phyloP scores from a whole-genome alignment of 352 stramenopile genomes.

The Thalassiosira hispida region DNA sequence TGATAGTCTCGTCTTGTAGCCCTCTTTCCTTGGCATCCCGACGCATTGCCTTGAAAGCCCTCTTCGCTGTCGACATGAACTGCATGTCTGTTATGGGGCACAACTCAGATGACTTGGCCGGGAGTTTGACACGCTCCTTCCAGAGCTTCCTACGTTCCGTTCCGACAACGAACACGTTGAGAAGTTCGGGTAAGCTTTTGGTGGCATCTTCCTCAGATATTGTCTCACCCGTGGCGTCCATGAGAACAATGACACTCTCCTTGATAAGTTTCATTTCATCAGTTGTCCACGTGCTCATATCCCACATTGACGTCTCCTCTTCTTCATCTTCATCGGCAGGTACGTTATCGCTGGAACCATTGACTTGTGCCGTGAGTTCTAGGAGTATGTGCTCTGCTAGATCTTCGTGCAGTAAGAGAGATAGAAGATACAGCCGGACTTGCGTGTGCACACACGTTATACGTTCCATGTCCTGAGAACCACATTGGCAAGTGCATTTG shows the following conservation, averaged over 20 bases:
- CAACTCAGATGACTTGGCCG: slow-evolving; percentile 24
- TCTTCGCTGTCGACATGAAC: slow-evolving; percentile 26
- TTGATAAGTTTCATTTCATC: slow-evolving; percentile 4
- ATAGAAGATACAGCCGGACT: slow-evolving; percentile 13
- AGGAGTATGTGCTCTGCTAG: slow-evolving; percentile 37
- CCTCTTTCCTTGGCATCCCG: background rate
- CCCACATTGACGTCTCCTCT: slow-evolving; percentile 4
- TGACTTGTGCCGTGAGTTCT: slow-evolving; percentile 4
- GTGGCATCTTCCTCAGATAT: background rate
- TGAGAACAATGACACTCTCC: slow-evolving; percentile 7
- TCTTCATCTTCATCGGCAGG: background rate
- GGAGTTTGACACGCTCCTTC: slow-evolving; percentile 16
- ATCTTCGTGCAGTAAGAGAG: slow-evolving; percentile 15
- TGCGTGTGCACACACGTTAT: slow-evolving; percentile 34
- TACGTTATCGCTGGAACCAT: background rate
- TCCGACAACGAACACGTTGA: slow-evolving; percentile 17
- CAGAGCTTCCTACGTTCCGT: slow-evolving; percentile 19
- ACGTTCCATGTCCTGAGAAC: slow-evolving; percentile 19
- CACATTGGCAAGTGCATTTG: slow-evolving; percentile 37
- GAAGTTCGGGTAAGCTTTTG: background rate
- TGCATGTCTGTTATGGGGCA: slow-evolving; percentile 18
- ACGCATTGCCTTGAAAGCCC: background rate
- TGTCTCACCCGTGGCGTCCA: slow-evolving; percentile 11
- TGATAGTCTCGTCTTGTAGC: background rate
- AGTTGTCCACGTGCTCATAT: background rate